Evolutionary conservation across 768 basidiomycete genomes (phyloP), one percentile per base, ranked within the genome.

Genomic region (Tulasnella sp.): DNA sequence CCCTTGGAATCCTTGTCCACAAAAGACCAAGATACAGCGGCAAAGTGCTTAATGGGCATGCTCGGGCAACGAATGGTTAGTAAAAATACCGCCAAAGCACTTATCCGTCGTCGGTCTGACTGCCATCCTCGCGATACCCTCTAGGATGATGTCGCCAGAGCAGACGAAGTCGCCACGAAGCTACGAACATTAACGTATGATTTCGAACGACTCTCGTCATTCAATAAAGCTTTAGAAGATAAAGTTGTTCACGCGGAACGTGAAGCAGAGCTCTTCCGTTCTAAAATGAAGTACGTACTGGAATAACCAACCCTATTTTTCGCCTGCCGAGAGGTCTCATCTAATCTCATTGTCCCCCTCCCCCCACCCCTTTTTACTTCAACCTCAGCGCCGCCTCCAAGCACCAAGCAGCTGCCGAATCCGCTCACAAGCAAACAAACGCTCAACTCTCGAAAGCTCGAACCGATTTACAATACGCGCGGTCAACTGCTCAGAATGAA

Each of bases 181-280:
- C 82, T 92, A 22, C 86, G 92, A 31, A 94, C 92, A 1, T 84
- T 94, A 0, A 87, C 88, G 2, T 95, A 96, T 77, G 94, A 96
- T 79, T 86, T 93, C 77, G 93, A 94, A 80, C 87, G 94, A 15
- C 85, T 94, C 77, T 83, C 84, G 40, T 87, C 88, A 0, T 89
- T 93, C 87, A 86, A 93, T 80, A 84, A 85, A 22, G 81, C 85
- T 12, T 87, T 88, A 15, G 85, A 83, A 4, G 93, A 93, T 68
- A 87, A 84, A 34, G 87, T 88, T 0, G 90, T 89, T 17, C 89
- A 86, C 67, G 92, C 93, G 40, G 94, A 94, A 82, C 87, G 91
- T n/a, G 93, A 94, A 81, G 86, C 86, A 80, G 91, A 90, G 80
- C 80, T 90, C 52, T 87, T 90, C 81, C 93, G 93, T 81, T 89